Evolutionary conservation across 306 rosid species (phyloP), one percentile per base, ranked within the genome.

Genomic region (Prunus mongolica): DNA sequence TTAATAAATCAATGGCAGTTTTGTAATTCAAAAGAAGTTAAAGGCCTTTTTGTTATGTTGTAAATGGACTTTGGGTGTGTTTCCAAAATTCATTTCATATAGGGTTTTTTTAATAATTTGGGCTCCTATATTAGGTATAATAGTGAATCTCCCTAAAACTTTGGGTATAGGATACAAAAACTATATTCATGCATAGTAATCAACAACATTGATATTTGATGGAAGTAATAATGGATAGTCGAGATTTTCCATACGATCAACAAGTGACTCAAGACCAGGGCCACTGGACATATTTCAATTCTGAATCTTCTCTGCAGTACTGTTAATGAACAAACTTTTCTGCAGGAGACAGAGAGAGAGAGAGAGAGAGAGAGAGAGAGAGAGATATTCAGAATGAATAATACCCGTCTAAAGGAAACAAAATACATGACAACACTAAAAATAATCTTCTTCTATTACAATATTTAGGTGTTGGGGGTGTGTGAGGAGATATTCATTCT

Each of bases 181-280:
- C 65, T 9, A 52, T 22, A 67, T 73, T 24, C 25, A 68, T 38
- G 66, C 47, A 22, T n/a, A 62, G 19, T 16, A 61, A 16, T 22
- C 19, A 16, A 2, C 72, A 45, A 16, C 7, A 11, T 18, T 25
- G 24, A 38, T 45, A 34, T 44, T 18, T 57, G 30, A 38, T 24
- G 20, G 47, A 41, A 3, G 27, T 20, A 27, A 63, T 65, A 58
- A 67, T 11, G 66, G 25, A 49, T 34, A 45, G 49, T 24, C 6
- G 19, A 30, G 63, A 56, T 49, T 76, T 65, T 38, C 28, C 88
- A 49, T 80, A 87, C 91, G 88, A 73, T 87, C 91, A 41, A 87
- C 91, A 24, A 87, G 87, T 64, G 91, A 69, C 78, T 87, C 91
- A 13, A 87, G 91, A 49, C 86, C 82, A 73, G 84, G 84, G 22